Conservation (phyloP, 192 early-diverging fungal genomes). For the Gryganskiella cystojenkinii region DNA sequence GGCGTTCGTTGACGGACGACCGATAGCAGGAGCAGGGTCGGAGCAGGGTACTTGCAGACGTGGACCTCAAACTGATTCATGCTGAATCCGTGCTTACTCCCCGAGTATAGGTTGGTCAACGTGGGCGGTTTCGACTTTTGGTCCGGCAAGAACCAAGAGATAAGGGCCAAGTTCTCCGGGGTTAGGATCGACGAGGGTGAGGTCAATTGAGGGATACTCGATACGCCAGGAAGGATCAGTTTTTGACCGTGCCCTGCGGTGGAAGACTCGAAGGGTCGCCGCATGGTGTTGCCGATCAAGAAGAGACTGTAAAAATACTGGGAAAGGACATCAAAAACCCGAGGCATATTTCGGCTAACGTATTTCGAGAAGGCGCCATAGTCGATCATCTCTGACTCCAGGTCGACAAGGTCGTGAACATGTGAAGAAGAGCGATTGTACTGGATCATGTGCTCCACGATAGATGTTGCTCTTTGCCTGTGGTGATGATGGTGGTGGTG, state of each 20-base stretch:
- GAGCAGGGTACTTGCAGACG: slow-evolving; percentile 68
- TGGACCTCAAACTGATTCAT: slow-evolving; percentile 66
- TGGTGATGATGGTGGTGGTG: not conserved
- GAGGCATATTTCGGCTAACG: slow-evolving; percentile 47
- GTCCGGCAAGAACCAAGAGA: slow-evolving; percentile 60
- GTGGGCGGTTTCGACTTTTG: slow-evolving; percentile 22
- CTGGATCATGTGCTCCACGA: slow-evolving; percentile 41
- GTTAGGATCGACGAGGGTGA: slow-evolving; percentile 52
- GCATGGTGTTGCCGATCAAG: slow-evolving; percentile 45
- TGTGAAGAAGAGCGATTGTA: slow-evolving; percentile 4
- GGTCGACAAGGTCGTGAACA: slow-evolving; percentile 10
- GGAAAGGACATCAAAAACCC: slow-evolving; percentile 54
- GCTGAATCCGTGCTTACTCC: slow-evolving; percentile 62
- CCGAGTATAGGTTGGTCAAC: slow-evolving; percentile 57
- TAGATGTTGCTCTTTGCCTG: slow-evolving; percentile 17
- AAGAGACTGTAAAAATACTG: slow-evolving; percentile 60
- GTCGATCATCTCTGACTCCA: slow-evolving; percentile 25
- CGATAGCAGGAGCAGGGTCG: slow-evolving; percentile 59
- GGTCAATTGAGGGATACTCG: slow-evolving; percentile 15
- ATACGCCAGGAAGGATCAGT: slow-evolving; percentile 15
- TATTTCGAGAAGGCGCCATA: slow-evolving; percentile 39
- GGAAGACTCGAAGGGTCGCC: not conserved
- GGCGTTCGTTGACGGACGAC: slow-evolving; percentile 30
- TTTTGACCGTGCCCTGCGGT: not conserved
- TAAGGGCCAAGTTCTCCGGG: slow-evolving; percentile 39